A percentile compares a stretch with the other conserved stretches of the same genome.
Evolutionary conservation across 2,329 filamentous ascomycete genomes (phyloP).

Genomic region (Tolypocladium nubicola): DNA sequence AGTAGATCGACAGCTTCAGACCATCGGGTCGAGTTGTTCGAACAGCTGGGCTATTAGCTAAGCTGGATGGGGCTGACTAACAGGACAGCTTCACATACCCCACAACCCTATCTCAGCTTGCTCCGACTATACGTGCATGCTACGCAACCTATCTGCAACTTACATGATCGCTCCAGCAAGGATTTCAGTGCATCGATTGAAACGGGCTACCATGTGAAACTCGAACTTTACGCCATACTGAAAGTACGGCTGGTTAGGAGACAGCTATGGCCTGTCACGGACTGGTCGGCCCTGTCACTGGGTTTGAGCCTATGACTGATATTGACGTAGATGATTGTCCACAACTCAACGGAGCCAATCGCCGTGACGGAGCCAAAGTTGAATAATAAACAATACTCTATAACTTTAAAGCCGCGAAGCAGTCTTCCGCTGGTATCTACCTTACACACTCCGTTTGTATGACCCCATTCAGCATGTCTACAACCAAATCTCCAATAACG

Average conservation of each 20-base stretch:
- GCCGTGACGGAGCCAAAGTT: background rate
- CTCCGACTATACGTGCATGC: background rate
- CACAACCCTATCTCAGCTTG: background rate
- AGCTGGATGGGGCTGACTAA: background rate
- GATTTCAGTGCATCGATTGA: background rate
- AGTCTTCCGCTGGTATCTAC: background rate
- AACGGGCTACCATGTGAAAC: no score
- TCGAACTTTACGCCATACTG: no score
- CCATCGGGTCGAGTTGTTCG: background rate
- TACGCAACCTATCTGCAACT: background rate
- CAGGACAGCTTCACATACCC: background rate
- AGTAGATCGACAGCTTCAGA: background rate
- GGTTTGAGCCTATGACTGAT: background rate
- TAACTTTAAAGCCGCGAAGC: background rate
- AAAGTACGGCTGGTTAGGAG: background rate
- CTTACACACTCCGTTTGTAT: background rate
- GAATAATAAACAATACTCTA: background rate
- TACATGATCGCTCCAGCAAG: background rate
- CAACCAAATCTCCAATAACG: background rate
- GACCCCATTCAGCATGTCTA: background rate
- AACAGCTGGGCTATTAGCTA: no score
- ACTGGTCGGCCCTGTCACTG: background rate
- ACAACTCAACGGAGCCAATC: background rate
- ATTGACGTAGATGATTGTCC: background rate
- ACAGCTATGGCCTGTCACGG: background rate